Evolutionary conservation across 164 flowering plant genomes (phyloP), one percentile per base, ranked within the genome.

Genomic region (Hamamelis virginiana): DNA sequence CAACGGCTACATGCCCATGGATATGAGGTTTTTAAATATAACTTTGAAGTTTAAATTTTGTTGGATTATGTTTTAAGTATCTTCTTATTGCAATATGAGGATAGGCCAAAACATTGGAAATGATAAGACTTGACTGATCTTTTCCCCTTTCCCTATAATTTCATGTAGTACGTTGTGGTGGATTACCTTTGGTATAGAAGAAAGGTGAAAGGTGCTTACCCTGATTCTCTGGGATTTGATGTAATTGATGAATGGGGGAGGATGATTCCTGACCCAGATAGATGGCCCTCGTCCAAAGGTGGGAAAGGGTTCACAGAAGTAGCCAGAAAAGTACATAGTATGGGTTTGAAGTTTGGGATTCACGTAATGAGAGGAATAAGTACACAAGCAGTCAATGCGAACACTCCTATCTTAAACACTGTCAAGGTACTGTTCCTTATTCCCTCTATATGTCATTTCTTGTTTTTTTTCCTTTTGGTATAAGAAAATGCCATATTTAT

Each of bases 321-420:
- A 41, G 97, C 97, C 25, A 74, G 77, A 66, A 83, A 81, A 76
- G 94, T 95, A 3, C 98, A 95, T 77, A 59, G 58, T 61, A 82
- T 91, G 96, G 98, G 96, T 64, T 80, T 92, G 78, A 88, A 91
- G 78, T 92, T 95, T 70, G 99, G 97, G 62, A 90, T 95, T 79
- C 99, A 95, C 84, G 91, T 92, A 44, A 95, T 92, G 99, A 84
- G 96, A 77, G 99, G 99, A 62, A 85, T 95, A 69, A 90, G 99
- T 61, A 82, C 85, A 27, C 96, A 91, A 63, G 99, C 99, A n/a
- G 78, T 85, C 64, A 81, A 91, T 83, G 91, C 94, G 59, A 92
- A 87, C 77, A 86, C 96, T 14, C 92, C 86, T 18, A 89, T 95
- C 71, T 77, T 95, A 44, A 97, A 92, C 69, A 72, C 79, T 41